Conservation (phyloP, 1,284 basidiomycete genomes). For the Volvariella volvacea region DNA sequence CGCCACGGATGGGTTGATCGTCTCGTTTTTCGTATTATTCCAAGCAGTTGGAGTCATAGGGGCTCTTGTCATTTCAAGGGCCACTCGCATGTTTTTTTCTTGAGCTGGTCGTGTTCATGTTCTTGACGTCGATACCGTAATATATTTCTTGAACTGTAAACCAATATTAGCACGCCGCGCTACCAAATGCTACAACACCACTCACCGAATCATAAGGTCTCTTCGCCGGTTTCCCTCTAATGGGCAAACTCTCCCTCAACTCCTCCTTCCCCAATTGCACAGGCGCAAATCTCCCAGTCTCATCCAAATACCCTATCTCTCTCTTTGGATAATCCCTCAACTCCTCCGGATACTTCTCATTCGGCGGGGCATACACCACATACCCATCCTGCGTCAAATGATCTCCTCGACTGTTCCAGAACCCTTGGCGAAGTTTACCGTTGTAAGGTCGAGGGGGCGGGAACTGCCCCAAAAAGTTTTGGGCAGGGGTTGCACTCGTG, state of each 20-base stretch:
- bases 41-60: no score
- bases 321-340: slow-evolving; percentile 49
- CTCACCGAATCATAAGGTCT: slow-evolving; percentile 54
- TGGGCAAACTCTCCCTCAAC: slow-evolving; percentile 50
- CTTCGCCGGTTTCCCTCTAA: slow-evolving; percentile 41
- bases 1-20: no score
- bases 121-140: background rate
- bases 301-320: slow-evolving; percentile 46
- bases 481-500: slow-evolving; percentile 5
- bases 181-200: slow-evolving; percentile 6
- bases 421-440: slow-evolving; percentile 39
- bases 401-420: slow-evolving; percentile 67
- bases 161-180: no score
- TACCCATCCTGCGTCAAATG: slow-evolving; percentile 46
- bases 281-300: slow-evolving; percentile 31
- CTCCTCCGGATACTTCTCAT: slow-evolving; percentile 47
- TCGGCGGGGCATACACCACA: slow-evolving; percentile 56
- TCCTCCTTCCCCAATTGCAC: slow-evolving; percentile 40
- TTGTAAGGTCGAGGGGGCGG: slow-evolving; percentile 3
- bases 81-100: no score
- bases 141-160: background rate
- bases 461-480: slow-evolving; percentile 9
- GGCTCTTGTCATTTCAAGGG: no score
- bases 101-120: no score
- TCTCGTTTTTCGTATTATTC: no score